These are phyloP conservation scores for Alternaria arbusti DNA, from an alignment of 2,329 filamentous ascomycete species.

Conservation along the genomic window DNA sequence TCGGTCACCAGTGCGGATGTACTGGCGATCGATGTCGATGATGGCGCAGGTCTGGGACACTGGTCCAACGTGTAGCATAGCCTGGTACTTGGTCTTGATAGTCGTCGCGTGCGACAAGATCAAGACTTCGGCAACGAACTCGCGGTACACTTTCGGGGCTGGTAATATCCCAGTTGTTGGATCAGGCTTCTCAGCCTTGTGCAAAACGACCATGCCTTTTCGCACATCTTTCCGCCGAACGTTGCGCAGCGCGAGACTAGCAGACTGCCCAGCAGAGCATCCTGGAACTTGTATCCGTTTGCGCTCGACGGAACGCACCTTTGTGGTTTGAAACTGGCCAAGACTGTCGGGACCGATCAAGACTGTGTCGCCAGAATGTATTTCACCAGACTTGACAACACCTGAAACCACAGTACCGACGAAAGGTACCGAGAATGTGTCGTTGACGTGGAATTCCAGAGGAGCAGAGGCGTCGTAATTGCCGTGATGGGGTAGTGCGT, in stretches of 20 bases:
- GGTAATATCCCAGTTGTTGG: conserved; percentile 41
- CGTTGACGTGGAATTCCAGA: conserved; percentile 95
- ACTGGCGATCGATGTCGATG: conserved; percentile 95
- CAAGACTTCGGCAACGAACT: conserved; percentile 74
- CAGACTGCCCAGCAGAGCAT: conserved; percentile 89
- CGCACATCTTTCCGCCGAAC: conserved; percentile 89
- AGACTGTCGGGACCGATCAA: conserved; percentile 89
- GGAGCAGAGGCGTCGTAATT: conserved; percentile 84
- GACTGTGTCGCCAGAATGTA: conserved; percentile 89
- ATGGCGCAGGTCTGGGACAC: conserved; percentile 96
- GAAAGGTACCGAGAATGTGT: conserved; percentile 97
- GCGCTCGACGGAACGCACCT: conserved; percentile 89
- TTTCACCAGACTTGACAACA: conserved; percentile 81
- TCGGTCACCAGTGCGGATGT: conserved; percentile 93
- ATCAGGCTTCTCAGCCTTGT: conserved; percentile 74
- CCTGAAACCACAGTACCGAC: conserved; percentile 96
- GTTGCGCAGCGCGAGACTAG: conserved; percentile 87
- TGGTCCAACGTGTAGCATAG: conserved; percentile 95
- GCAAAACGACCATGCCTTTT: conserved; percentile 97
- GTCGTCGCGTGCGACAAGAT: conserved; percentile 96
- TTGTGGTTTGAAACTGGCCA: conserved; percentile 86
- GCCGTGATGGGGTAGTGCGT: conserved; percentile 92
- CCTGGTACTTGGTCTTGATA: conserved; percentile 95
- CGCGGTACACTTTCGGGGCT: conserved; percentile 60
- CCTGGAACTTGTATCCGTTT: conserved; percentile 90